Evolutionary conservation across 1,284 basidiomycete genomes (phyloP).

Genomic region (Irpex lacteus): DNA sequence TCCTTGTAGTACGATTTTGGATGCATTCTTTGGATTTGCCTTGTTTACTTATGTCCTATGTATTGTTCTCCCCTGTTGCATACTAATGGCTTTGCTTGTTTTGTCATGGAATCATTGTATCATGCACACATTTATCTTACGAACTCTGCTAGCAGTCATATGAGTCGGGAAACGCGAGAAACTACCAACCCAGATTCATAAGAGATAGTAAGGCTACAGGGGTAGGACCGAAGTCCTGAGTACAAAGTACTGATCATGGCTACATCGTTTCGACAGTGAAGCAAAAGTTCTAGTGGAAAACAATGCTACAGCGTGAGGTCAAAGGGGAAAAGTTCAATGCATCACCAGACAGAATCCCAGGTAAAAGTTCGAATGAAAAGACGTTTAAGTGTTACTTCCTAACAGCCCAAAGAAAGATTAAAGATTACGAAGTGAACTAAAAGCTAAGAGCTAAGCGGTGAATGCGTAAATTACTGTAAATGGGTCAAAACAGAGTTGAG

Average conservation of each 20-base stretch:
- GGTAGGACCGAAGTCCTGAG: not conserved
- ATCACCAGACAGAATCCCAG: not conserved
- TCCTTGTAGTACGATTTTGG: slow-evolving; percentile 12
- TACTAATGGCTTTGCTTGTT: not conserved
- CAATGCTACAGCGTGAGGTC: not conserved
- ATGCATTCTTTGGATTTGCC: not conserved
- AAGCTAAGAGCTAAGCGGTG: not conserved
- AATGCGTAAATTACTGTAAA: not conserved
- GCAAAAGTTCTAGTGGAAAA: not conserved
- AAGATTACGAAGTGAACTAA: not conserved
- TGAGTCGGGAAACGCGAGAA: not conserved
- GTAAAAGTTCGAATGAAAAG: not conserved
- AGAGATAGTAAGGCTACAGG: slow-evolving; percentile 4
- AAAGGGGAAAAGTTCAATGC: not conserved
- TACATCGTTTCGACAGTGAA: slow-evolving; percentile 1
- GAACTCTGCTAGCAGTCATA: not conserved
- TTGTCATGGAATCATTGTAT: not conserved
- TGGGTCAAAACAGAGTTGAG: not conserved
- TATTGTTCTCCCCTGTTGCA: not conserved
- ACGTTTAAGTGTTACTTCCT: not conserved
- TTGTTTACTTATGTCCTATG: not conserved
- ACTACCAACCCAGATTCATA: not conserved
- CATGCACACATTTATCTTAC: not conserved
- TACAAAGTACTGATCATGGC: slow-evolving; percentile 4
- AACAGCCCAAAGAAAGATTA: not conserved